Evolutionary conservation across 768 basidiomycete genomes (phyloP).

Genomic region (Dacryopinax primogenitus): DNA sequence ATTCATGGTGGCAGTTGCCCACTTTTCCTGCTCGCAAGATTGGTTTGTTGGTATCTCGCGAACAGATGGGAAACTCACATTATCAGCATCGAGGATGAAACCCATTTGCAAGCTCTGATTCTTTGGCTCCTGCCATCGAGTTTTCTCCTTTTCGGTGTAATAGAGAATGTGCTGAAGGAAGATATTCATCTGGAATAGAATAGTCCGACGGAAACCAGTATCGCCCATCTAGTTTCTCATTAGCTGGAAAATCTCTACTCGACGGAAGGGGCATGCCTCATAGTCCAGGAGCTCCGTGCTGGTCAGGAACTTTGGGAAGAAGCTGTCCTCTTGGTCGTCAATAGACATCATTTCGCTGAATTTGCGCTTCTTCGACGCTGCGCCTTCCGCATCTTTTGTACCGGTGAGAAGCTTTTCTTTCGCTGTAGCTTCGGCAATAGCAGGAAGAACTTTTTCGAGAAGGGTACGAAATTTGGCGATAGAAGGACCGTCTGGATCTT

Average conservation of each 20-base stretch:
- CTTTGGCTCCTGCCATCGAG: slow-evolving; percentile 33
- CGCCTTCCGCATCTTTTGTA: slow-evolving; percentile 36
- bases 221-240: slow-evolving; percentile 93
- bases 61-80: not conserved
- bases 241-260: too few relatives aligned
- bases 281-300: slow-evolving; percentile 75
- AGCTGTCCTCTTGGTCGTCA: slow-evolving; percentile 58
- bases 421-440: slow-evolving; percentile 73
- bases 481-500: slow-evolving; percentile 25
- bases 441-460: slow-evolving; percentile 58
- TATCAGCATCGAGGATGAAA: slow-evolving; percentile 50
- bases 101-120: slow-evolving; percentile 77
- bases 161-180: slow-evolving; percentile 21
- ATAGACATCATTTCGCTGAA: slow-evolving; percentile 37
- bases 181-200: slow-evolving; percentile 54
- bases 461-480: slow-evolving; percentile 57
- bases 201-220: slow-evolving; percentile 83
- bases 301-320: slow-evolving; percentile 88
- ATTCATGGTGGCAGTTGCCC: slow-evolving; percentile 58
- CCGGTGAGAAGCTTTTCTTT: slow-evolving; percentile 86
- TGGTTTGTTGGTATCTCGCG: not conserved
- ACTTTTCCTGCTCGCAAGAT: slow-evolving; percentile 40
- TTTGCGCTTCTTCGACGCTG: slow-evolving; percentile 45
- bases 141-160: slow-evolving; percentile 14
- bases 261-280: slow-evolving; percentile 43